These are phyloP conservation scores for Yamadazyma paraphyllophila DNA, from an alignment of 805 yeast genomes.

Conservation along the genomic window DNA sequence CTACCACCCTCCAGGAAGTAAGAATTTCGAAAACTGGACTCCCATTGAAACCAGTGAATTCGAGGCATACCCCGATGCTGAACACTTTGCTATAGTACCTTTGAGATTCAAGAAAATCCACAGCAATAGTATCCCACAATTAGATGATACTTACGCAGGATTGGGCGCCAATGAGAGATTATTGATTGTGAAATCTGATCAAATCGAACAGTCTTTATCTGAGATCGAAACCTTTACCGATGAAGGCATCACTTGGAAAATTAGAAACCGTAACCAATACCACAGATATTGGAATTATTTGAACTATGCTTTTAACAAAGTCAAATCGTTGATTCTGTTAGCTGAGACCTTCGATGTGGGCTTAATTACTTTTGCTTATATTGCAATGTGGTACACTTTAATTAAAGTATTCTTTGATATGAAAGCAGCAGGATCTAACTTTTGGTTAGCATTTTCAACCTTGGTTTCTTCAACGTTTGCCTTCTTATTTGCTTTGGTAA, in stretches of 20 bases:
- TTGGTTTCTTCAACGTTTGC: constrained; percentile 79
- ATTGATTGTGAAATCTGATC: constrained; percentile 33
- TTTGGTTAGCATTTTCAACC: constrained; percentile 83
- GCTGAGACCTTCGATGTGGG: constrained; percentile 87
- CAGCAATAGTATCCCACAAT: constrained; percentile 38
- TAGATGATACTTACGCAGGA: constrained; percentile 39
- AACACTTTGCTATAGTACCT: constrained; percentile 52
- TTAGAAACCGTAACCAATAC: constrained; percentile 55
- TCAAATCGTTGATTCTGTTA: constrained; percentile 51
- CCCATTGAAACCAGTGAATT: constrained; percentile 40
- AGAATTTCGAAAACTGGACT: constrained; percentile 46
- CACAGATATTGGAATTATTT: constrained; percentile 56
- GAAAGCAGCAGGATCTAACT: constrained; percentile 74
- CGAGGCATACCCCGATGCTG: constrained; percentile 37
- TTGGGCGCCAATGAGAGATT: constrained; percentile 43
- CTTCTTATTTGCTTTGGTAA: constrained; percentile 68
- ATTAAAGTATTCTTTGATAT: constrained; percentile 71
- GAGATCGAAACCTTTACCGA: constrained; percentile 24
- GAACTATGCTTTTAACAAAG: constrained; percentile 36
- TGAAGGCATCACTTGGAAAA: constrained; percentile 58
- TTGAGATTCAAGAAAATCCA: constrained; percentile 53
- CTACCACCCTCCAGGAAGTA: constrained; percentile 37
- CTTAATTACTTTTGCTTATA: constrained; percentile 74
- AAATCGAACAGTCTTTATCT: constrained; percentile 23
- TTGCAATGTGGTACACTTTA: constrained; percentile 85